Base-by-base conservation (phyloP, 1,284 basidiomycete species). In the Microbotryum lychnidis-dioicae region DNA sequence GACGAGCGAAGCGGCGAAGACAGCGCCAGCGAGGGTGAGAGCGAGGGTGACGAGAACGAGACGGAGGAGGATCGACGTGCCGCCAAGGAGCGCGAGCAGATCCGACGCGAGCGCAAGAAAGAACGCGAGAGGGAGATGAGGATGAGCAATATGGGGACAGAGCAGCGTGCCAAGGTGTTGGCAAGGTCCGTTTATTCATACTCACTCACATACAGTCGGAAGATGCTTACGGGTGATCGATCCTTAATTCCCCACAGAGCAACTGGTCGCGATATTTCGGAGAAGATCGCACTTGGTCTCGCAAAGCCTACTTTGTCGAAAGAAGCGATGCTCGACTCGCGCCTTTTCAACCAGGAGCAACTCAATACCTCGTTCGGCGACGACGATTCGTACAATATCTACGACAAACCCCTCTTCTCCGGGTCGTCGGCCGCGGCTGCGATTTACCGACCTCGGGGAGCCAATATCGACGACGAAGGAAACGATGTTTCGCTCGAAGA, bases 131-230 rank as follows among this genome's bases (percentile, higher is more conserved):
- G 94, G 57, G 94, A 99, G 77, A 84, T 98, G 85, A 83, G 96
- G 62, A 96, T 98, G 92, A 92, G 84, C 76, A 97, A 97, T 74
- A 99, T 99, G 96, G 96, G 96, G 45, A 85, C 86, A 44, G 96
- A 98, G 77, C 89, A 91, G 75, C 84, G 96, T 7, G 92, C 96
- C 27, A 96, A 96, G 79, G 86, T 91, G 81, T 80, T 98, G 59
- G 91, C 93, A 27, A 84, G 87, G 77, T 78, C 66, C 58, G 77
- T 75, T 18, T 16, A 27, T n/a, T 20, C 44, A 27, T 12, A n/a
- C 50, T 31, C 42, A 50, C 50, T 50, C 29, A 6, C 18, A 14
- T 8, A n/a, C 44, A 20, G 20, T 16, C n/a, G 2, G 2, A 25
- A 25, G 25, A 25, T 25, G 25, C 25, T 25, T 25, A 25, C 52